Evolutionary conservation across 768 basidiomycete genomes (phyloP).

Genomic region (Amanita jacksonii): DNA sequence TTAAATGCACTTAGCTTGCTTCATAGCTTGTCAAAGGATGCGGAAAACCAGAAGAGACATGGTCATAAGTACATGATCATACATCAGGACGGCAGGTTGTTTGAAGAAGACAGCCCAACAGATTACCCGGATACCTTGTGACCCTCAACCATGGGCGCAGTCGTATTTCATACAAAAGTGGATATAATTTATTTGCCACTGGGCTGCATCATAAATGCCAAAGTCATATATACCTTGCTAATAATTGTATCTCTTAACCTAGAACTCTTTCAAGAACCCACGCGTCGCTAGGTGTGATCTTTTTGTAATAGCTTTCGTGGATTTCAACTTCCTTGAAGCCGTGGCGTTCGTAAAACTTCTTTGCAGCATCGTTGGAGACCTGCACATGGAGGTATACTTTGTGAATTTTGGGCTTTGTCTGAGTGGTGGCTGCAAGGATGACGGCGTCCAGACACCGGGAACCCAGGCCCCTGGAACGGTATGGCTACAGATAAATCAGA

Average conservation of each 20-base stretch:
- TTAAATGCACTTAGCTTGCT: conserved; percentile 10
- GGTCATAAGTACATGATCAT: conserved; percentile 17
- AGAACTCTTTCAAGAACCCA: conserved; percentile 74
- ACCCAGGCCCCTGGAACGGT: conserved; percentile 71
- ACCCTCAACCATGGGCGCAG: not conserved
- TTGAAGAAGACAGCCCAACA: not conserved
- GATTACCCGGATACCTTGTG: not conserved
- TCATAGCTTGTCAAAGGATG: conserved; percentile 68
- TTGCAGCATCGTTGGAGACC: conserved; percentile 67
- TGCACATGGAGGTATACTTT: conserved; percentile 84
- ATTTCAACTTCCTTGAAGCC: conserved; percentile 64
- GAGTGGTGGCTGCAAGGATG: conserved; percentile 49
- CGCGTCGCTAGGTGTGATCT: conserved; percentile 73
- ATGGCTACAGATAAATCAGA: conserved; percentile 44
- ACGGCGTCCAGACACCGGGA: conserved; percentile 63
- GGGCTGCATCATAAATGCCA: too few relatives aligned
- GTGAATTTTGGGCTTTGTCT: conserved; percentile 51
- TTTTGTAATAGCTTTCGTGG: conserved; percentile 81
- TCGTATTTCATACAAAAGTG: too few relatives aligned
- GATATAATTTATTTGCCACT: conserved; percentile 6
- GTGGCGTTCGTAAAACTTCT: conserved; percentile 74
- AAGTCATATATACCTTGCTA: not conserved
- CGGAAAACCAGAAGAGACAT: conserved; percentile 55
- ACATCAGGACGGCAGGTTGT: not conserved
- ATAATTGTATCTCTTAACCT: conserved; percentile 10